phyloP scores from a whole-genome alignment of 176 grass and related monocot species.

The Juncus effusus region DNA sequence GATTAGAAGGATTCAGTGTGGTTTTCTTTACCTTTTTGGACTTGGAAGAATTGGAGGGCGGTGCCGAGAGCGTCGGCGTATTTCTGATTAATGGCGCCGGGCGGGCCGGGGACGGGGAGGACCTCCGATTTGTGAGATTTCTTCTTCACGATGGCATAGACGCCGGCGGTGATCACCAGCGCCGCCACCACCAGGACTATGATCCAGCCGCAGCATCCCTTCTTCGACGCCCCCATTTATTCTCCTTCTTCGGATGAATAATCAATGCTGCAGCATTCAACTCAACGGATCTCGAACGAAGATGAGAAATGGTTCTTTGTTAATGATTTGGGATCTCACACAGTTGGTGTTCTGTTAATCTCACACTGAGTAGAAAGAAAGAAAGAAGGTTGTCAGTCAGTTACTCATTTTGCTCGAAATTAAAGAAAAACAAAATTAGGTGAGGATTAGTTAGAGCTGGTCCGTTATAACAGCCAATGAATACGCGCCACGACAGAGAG shows the following conservation, averaged over 20 bases:
- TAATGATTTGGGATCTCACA: neutral
- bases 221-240: slow-evolving; percentile 51
- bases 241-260: no score
- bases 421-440: neutral
- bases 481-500: no score
- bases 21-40: slow-evolving; percentile 65
- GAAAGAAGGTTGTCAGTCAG: slow-evolving; percentile 10
- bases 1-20: neutral
- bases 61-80: slow-evolving; percentile 73
- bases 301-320: neutral
- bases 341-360: slow-evolving; percentile 22
- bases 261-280: slow-evolving; percentile 14
- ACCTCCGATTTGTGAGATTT: slow-evolving; percentile 40
- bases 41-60: slow-evolving; percentile 93
- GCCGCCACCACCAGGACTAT: slow-evolving; percentile 71
- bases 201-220: slow-evolving; percentile 78
- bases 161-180: slow-evolving; percentile 70
- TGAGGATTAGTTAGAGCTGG: neutral
- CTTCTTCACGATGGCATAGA: slow-evolving; percentile 74
- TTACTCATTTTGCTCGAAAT: neutral
- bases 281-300: neutral
- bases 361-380: neutral
- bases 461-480: no score
- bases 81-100: slow-evolving; percentile 75
- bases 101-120: slow-evolving; percentile 82